phyloP scores from a whole-genome alignment of 2,329 filamentous ascomycete species.

The Aspergillus sp. region DNA sequence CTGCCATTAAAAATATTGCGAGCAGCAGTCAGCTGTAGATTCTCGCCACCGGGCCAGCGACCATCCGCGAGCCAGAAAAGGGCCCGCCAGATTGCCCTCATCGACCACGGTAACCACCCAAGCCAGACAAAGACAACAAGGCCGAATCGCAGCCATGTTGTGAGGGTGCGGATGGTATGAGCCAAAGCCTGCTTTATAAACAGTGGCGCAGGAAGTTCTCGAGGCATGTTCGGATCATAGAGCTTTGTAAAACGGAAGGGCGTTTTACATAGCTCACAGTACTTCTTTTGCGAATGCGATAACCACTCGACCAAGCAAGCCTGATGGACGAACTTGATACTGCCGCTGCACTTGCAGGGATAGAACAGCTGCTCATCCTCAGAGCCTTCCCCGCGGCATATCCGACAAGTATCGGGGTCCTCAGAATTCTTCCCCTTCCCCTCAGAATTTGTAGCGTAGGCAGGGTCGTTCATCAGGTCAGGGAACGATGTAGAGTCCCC shows the following conservation, averaged over 20 bases:
- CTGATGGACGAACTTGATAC: slow-evolving; percentile 97
- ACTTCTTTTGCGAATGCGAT: slow-evolving; percentile 96
- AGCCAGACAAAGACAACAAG: slow-evolving; percentile 84
- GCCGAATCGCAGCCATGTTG: slow-evolving; percentile 68
- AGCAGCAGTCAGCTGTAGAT: slow-evolving; percentile 11
- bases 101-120: slow-evolving; percentile 75
- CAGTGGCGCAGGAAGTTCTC: slow-evolving; percentile 65
- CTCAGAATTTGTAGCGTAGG: slow-evolving; percentile 36
- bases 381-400: slow-evolving; percentile 84
- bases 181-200: slow-evolving; percentile 70
- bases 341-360: slow-evolving; percentile 97
- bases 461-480: slow-evolving; percentile 51
- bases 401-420: slow-evolving; percentile 81
- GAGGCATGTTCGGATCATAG: slow-evolving; percentile 90
- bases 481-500: slow-evolving; percentile 21
- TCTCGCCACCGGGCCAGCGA: slow-evolving; percentile 44
- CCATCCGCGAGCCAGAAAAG: slow-evolving; percentile 91
- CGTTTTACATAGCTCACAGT: slow-evolving; percentile 98
- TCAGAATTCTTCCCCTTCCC: slow-evolving; percentile 31
- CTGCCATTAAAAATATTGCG: slow-evolving; percentile 19
- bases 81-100: slow-evolving; percentile 84
- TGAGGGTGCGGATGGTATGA: slow-evolving; percentile 60
- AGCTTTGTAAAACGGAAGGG: slow-evolving; percentile 97
- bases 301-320: slow-evolving; percentile 98
- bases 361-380: slow-evolving; percentile 82